Percentiles rank a stretch among this genome's conserved stretches.
Evolutionary conservation across 2,329 filamentous ascomycete species (phyloP).

Genomic region (Cercospora berteroae): DNA sequence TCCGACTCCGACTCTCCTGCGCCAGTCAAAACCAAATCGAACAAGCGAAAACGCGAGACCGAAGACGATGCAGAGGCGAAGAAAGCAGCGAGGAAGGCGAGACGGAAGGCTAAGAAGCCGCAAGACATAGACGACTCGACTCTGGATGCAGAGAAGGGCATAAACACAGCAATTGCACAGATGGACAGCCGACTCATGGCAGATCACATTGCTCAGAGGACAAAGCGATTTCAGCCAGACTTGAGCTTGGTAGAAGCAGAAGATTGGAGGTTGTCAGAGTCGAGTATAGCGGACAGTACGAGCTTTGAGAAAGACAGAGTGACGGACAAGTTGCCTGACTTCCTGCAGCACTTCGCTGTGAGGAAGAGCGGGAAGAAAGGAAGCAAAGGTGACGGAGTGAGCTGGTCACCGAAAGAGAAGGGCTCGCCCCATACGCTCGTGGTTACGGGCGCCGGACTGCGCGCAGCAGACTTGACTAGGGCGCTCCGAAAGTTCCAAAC

Average conservation of each 20-base stretch:
- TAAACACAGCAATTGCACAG: slow-evolving; percentile 76
- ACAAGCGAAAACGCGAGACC: slow-evolving; percentile 45
- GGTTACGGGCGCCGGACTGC: slow-evolving; percentile 77
- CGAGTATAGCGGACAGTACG: slow-evolving; percentile 75
- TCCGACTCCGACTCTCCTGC: slow-evolving; percentile 35
- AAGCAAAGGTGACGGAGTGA: slow-evolving; percentile 52
- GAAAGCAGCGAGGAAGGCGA: slow-evolving; percentile 53
- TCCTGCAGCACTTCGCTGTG: slow-evolving; percentile 65
- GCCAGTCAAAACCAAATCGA: slow-evolving; percentile 26
- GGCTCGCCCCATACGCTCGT: slow-evolving; percentile 74
- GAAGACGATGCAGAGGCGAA: slow-evolving; percentile 39
- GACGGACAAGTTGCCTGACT: slow-evolving; percentile 71
- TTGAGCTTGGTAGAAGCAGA: slow-evolving; percentile 80
- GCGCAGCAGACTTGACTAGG: slow-evolving; percentile 81
- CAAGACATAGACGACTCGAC: slow-evolving; percentile 64
- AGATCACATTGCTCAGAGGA: slow-evolving; percentile 79
- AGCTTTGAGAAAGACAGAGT: slow-evolving; percentile 66
- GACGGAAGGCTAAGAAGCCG: slow-evolving; percentile 58
- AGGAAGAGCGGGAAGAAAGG: slow-evolving; percentile 30
- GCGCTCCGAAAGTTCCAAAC: slow-evolving; percentile 74
- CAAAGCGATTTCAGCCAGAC: slow-evolving; percentile 73
- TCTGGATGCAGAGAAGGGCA: slow-evolving; percentile 49
- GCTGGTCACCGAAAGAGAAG: slow-evolving; percentile 64
- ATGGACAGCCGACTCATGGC: slow-evolving; percentile 83
- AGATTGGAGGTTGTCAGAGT: slow-evolving; percentile 73